Evolutionary conservation across 2,329 filamentous ascomycete species (phyloP), one percentile per base, ranked within the genome.

Genomic region (Talaromyces sp.): DNA sequence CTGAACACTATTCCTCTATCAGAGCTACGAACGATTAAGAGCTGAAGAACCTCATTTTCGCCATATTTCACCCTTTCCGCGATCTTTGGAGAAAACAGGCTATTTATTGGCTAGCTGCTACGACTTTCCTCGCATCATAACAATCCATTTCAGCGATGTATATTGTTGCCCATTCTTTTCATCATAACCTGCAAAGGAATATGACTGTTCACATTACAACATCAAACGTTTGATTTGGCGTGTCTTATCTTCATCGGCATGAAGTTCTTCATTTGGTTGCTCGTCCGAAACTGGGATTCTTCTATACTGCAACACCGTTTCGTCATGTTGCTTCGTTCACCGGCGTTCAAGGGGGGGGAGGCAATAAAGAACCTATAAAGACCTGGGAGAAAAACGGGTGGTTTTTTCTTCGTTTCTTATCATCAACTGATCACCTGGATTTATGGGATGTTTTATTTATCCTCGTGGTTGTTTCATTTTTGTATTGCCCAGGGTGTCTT

Each of bases 91-190:
- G 39, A 58, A 23, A 40, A 21, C 55, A 21, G 55, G 55, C 50
- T 54, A 50, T 50, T 50, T 39, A 33, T 11, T 42, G 5, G n/a
- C 21, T 25, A 31, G 39, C 56, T 33, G 28, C 54, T 57, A 42
- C 54, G 37, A 40, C 54, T 37, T 28, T 42, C 40, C 31, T 59
- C 57, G 31, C 48, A 61, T 44, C 23, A 44, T 46, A 44, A 54
- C 58, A 54, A 35, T 61, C 37, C 28, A 35, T 54, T 60, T 31
- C 48, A 61, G 59, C 59, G 35, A 61, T 61, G 59, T 61, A 61
- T 61, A 61, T 61, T 61, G 59, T 61, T 59, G 57, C 46, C 44
- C 21, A 35, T 40, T 25, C 40, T 57, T 57, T 57, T 42, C 37
- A 28, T 31, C 54, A 42, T 42, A 25, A 40, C 25, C 12, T 18